These are phyloP conservation scores for Meyerozyma athensensis DNA, from an alignment of 1,139 yeast species.

Conservation along the genomic window DNA sequence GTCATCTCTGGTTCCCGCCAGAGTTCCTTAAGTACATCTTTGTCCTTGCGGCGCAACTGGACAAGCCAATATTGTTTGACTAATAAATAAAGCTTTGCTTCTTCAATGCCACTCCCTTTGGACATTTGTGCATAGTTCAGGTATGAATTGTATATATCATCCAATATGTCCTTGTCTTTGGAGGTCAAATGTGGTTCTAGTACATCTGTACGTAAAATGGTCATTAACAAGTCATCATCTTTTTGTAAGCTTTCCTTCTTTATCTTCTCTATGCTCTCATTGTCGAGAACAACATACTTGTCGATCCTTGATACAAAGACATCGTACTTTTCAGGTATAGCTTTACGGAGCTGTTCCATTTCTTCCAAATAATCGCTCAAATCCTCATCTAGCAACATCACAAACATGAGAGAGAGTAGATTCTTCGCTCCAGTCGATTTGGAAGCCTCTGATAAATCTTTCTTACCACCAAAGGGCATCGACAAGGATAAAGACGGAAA, in stretches of 20 bases:
- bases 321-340: constrained; percentile 13
- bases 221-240: constrained; percentile 21
- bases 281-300: constrained; percentile 17
- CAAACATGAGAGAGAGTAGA: constrained; percentile 66
- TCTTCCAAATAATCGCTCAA: constrained; percentile 60
- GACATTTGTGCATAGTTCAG: constrained; percentile 17
- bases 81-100: constrained; percentile 35
- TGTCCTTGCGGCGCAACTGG: constrained; percentile 67
- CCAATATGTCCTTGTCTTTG: constrained; percentile 3
- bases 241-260: constrained; percentile 20
- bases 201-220: constrained; percentile 19
- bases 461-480: constrained; percentile 16
- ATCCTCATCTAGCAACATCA: constrained; percentile 75
- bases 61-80: constrained; percentile 61
- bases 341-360: constrained; percentile 40
- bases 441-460: constrained; percentile 9
- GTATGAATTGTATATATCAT: constrained; percentile 16
- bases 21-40: constrained; percentile 63
- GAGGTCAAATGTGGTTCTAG: constrained; percentile 16
- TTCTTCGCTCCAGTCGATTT: constrained; percentile 51
- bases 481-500: constrained; percentile 40
- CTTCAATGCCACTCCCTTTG: constrained; percentile 11
- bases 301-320: constrained; percentile 25
- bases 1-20: constrained; percentile 86
- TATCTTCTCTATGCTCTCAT: constrained; percentile 16